A percentile compares a stretch with the other conserved stretches of the same genome.
phyloP scores from a whole-genome alignment of 495 filamentous ascomycete species.

The Penicillium silybi region DNA sequence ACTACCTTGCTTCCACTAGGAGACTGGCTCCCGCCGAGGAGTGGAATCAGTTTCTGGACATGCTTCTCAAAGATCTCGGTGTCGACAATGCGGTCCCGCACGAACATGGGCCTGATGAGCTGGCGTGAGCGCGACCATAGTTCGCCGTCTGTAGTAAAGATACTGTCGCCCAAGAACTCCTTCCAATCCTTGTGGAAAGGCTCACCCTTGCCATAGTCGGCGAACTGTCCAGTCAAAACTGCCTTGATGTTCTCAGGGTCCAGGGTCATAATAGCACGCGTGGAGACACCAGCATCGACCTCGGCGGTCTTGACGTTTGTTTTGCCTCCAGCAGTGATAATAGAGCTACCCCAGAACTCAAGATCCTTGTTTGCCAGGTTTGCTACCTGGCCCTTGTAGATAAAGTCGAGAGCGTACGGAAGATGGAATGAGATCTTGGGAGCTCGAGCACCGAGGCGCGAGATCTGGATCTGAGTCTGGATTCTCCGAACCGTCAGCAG shows the following conservation, averaged over 20 bases:
- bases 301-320: conserved; percentile 56
- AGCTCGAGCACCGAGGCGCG: conserved; percentile 34
- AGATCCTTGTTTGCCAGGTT: conserved; percentile 47
- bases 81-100: conserved; percentile 74
- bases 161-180: conserved; percentile 71
- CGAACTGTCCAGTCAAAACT: conserved; percentile 68
- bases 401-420: conserved; percentile 54
- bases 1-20: conserved; percentile 49
- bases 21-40: conserved; percentile 45
- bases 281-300: conserved; percentile 45
- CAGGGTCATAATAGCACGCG: conserved; percentile 58
- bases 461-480: conserved; percentile 30
- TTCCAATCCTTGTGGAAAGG: conserved; percentile 66
- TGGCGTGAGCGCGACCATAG: conserved; percentile 72
- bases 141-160: conserved; percentile 74
- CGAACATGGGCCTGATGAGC: conserved; percentile 79
- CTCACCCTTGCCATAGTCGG: conserved; percentile 68
- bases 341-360: conserved; percentile 54
- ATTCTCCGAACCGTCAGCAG: conserved; percentile 27
- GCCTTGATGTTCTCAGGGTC: conserved; percentile 71
- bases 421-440: conserved; percentile 30
- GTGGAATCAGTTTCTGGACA: conserved; percentile 61
- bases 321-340: conserved; percentile 35
- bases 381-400: conserved; percentile 48
- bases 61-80: conserved; percentile 77